These are phyloP conservation scores for Sideroxylon spinosum DNA, from an alignment of 179 eudicot species.

Conservation along the genomic window DNA sequence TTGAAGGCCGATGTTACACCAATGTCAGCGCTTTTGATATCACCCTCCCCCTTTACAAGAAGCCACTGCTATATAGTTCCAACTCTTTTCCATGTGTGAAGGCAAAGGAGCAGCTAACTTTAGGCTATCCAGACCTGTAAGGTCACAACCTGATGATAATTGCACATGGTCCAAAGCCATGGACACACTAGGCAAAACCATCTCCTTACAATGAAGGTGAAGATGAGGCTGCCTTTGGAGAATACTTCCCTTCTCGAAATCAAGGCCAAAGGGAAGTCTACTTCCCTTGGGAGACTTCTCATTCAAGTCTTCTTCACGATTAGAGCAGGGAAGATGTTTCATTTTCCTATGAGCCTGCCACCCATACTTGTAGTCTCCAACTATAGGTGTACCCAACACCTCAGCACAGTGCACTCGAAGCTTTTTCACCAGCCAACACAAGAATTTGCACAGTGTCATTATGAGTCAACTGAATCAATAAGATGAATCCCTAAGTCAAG, in stretches of 20 bases:
- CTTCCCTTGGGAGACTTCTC: constrained; percentile 21
- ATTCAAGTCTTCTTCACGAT: constrained; percentile 13
- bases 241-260: constrained; percentile 56
- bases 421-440: constrained; percentile 26
- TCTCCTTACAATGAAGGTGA: constrained; percentile 89
- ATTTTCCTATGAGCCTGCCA: constrained; percentile 79
- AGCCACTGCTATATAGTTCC: constrained; percentile 30
- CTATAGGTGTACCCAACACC: constrained; percentile 87
- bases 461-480: background rate
- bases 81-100: constrained; percentile 84
- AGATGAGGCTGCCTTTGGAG: constrained; percentile 59
- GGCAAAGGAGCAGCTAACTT: constrained; percentile 76
- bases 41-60: no score
- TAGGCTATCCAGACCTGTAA: constrained; percentile 43
- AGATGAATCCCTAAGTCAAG: background rate
- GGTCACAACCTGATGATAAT: constrained; percentile 33
- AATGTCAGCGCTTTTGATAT: no score
- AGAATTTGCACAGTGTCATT: background rate
- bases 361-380: constrained; percentile 96
- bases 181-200: constrained; percentile 65
- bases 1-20: no score
- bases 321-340: constrained; percentile 30
- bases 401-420: constrained; percentile 97
- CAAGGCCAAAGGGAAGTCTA: constrained; percentile 28
- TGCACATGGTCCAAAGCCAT: constrained; percentile 42